phyloP scores from a whole-genome alignment of 345 rosid species.

The Moricandia arvensis region DNA sequence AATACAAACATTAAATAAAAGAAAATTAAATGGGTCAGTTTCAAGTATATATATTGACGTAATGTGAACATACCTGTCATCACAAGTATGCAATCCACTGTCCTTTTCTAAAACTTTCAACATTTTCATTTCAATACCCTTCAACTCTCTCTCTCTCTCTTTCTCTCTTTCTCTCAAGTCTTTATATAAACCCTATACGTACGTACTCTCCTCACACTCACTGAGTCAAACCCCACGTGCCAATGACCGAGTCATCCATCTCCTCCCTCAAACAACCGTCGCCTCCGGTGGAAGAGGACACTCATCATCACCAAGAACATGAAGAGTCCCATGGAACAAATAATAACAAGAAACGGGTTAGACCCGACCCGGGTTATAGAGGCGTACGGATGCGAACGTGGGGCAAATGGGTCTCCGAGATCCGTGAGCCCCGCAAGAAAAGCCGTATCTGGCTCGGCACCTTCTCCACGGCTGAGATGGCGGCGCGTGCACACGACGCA shows the following conservation, averaged over 20 bases:
- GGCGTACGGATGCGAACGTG: constrained; percentile 93
- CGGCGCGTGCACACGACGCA: constrained; percentile 97
- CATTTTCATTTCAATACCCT: constrained; percentile 27
- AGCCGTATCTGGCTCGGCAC: constrained; percentile 97
- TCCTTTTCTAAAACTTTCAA: constrained; percentile 33
- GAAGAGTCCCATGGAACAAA: constrained; percentile 6
- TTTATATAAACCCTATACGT: constrained; percentile 34
- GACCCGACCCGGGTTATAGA: constrained; percentile 54
- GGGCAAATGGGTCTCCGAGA: constrained; percentile 99
- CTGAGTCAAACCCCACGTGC: constrained; percentile 28
- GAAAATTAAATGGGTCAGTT: not conserved
- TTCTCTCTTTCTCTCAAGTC: constrained; percentile 16
- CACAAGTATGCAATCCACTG: constrained; percentile 34
- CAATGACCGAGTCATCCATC: constrained; percentile 27
- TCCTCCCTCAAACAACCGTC: constrained; percentile 26
- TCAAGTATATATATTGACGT: constrained; percentile 10
- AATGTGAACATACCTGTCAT: constrained; percentile 29
- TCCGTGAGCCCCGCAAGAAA: constrained; percentile 92
- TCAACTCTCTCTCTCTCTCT: constrained; percentile 12
- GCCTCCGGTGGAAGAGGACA: constrained; percentile 11
- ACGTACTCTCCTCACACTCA: constrained; percentile 20
- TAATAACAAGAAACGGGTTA: constrained; percentile 34
- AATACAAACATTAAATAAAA: constrained; percentile 8
- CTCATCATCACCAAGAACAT: not conserved
- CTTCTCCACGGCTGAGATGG: constrained; percentile 86